These are phyloP conservation scores for Penicillium egyptiacum DNA, from an alignment of 495 filamentous ascomycete genomes.

Conservation along the genomic window DNA sequence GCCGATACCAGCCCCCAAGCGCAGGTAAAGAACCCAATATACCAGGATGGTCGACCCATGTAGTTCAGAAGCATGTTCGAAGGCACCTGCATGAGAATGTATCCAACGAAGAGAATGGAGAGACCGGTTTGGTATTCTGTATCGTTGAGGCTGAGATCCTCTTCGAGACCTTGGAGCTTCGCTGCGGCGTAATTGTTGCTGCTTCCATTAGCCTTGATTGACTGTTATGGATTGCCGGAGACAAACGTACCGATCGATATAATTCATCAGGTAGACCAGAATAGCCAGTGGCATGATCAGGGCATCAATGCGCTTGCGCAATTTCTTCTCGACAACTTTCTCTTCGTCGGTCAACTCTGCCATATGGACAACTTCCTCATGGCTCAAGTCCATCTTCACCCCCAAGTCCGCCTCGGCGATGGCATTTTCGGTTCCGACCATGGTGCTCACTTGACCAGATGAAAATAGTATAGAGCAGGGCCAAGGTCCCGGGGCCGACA, in stretches of 20 bases:
- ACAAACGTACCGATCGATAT: conserved; percentile 48
- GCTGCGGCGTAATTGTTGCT: conserved; percentile 59
- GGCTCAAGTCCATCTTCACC: conserved; percentile 38
- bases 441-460: conserved; percentile 5
- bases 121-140: conserved; percentile 50
- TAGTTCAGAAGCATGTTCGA: conserved; percentile 63
- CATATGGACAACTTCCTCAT: conserved; percentile 45
- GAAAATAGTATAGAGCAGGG: background rate
- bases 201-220: conserved; percentile 12
- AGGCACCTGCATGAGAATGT: conserved; percentile 56
- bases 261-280: conserved; percentile 57
- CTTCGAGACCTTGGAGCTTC: conserved; percentile 52
- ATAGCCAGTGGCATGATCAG: conserved; percentile 58
- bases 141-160: conserved; percentile 41
- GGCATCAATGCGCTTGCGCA: conserved; percentile 50
- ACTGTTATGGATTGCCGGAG: background rate
- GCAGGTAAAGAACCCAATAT: conserved; percentile 51
- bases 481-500: background rate
- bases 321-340: conserved; percentile 45
- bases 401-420: conserved; percentile 43
- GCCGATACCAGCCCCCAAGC: conserved; percentile 56
- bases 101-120: conserved; percentile 55
- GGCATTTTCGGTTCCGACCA: conserved; percentile 20
- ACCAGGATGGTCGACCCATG: conserved; percentile 49
- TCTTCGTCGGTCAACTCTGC: conserved; percentile 47